Evolutionary conservation across 495 filamentous ascomycete genomes (phyloP), one percentile per base, ranked within the genome.

Genomic region (Trichoderma erinaceum): DNA sequence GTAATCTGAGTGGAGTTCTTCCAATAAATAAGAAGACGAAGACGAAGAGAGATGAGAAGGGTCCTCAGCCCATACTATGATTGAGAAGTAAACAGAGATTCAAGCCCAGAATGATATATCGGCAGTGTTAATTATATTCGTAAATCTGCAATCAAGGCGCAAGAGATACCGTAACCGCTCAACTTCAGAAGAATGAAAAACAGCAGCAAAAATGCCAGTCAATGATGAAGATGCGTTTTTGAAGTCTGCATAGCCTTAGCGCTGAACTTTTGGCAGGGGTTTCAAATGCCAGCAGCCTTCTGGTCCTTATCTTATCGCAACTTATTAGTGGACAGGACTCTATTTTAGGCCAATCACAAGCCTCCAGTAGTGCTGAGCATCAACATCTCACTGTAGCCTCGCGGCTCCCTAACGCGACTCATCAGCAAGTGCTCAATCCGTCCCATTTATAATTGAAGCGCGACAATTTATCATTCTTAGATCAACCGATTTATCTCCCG

Each of bases 311-410:
- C 56, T 61, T 35, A 61, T 61, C 56, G 56, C 48, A n/a, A n/a
- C 48, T n/a, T 10, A 18, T 3, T 21, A 23, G 48, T 18, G 7
- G 18, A n/a, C 18, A 38, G 35, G 35, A 38, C 35, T 7, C 44
- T n/a, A 13, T 32, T 61, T 32, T 27, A 16, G 25, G 27, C 56
- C 56, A 61, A 61, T 61, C 56, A 61, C 56, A 61, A 25, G 56
- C 56, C 56, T 35, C 8, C 16, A 11, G 0, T 25, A 61, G 56
- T 21, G 56, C 23, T 25, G 1, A 27, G 6, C 50, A 12, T 11
- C 11, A 15, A 29, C 56, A 21, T 11, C 25, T 61, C 23, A 21
- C 56, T 61, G 56, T 25, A 61, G 56, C 56, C 56, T 61, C 56
- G 56, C 56, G 56, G 27, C 25, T 61, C 27, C 25, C 32, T 61